Evolutionary conservation across 1,284 basidiomycete species (phyloP), one percentile per base, ranked within the genome.

Genomic region (Cutaneotrichosporon cutaneum): DNA sequence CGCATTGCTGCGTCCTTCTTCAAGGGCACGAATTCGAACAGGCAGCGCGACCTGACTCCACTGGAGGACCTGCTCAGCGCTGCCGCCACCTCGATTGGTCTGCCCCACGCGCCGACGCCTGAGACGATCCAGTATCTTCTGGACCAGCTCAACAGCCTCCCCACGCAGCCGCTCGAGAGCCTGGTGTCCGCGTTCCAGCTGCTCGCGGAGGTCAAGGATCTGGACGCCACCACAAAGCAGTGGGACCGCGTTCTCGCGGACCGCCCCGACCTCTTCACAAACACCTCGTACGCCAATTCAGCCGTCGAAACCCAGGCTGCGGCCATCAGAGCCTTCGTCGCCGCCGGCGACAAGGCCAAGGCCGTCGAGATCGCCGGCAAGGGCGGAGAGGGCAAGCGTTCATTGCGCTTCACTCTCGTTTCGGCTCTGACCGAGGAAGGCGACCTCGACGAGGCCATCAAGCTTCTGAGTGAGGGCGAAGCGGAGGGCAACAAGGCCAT

Each of bases 381-480:
- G 51, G 32, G 11, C 2, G 22, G 35, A 18, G 14, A 42, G 4
- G n/a, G 16, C 21, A 16, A 47, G 27, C 35, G 16, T 2, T 11
- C n/a, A 24, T 83, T 18, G 18, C 4, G 39, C 18, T n/a, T 84
- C 4, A 80, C 83, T 0, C 83, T 92, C 66, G 84, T 95, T 62
- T 73, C 76, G 0, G 88, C 87, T 0, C 91, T 94, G 74, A 83
- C 86, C 68, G 76, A 82, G 21, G 71, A 77, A 1, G 86, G 86
- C 7, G 88, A 94, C 67, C 69, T 87, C 11, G 71, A 81, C 3
- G 86, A 85, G 0, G 91, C 91, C 0, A 70, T 87, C 42, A 73
- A 81, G 11, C 92, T 90, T 90, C 90, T 89, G 71, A 81, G 88
- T 57, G 39, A 39, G 32, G 2, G 3, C 16, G 21, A 32, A 35